Conservation (phyloP, 75 land plant species). For the Picea glauca region DNA sequence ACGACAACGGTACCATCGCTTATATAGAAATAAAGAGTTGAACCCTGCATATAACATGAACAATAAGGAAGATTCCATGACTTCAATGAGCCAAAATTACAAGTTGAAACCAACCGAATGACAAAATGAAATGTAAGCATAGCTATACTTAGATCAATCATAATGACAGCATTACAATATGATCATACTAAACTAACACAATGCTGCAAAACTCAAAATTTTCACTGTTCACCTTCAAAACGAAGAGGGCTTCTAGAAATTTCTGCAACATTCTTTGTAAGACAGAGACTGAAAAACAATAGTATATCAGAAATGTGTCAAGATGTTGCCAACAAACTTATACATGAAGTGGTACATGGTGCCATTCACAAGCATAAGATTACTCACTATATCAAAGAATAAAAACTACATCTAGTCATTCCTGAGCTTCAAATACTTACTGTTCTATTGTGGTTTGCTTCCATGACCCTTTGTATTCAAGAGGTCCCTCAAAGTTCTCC, state of each 20-base stretch:
- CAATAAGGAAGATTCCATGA: neutral
- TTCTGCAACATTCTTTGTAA: neutral
- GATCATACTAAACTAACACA: neutral
- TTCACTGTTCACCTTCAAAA: constrained; percentile 1
- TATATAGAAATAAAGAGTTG: constrained; percentile 74
- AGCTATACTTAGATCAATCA: neutral
- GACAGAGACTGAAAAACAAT: neutral
- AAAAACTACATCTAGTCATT: constrained; percentile 1
- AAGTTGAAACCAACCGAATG: neutral
- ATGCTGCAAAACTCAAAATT: neutral
- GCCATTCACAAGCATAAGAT: neutral
- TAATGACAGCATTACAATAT: neutral
- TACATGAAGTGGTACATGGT: neutral
- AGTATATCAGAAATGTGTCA: neutral
- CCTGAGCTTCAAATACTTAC: constrained; percentile 22
- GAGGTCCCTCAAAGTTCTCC: constrained; percentile 34
- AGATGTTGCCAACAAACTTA: too few species aligned
- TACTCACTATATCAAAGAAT: neutral
- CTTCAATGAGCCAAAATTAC: neutral
- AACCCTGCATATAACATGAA: neutral
- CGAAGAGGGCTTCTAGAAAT: neutral
- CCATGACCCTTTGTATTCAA: constrained; percentile 87
- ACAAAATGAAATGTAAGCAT: neutral
- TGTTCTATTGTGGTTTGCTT: constrained; percentile 57
- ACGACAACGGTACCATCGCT: constrained; percentile 80